Evolutionary conservation across 73 alveolate genomes (phyloP).

Genomic region (Durusdinium trenchii): DNA sequence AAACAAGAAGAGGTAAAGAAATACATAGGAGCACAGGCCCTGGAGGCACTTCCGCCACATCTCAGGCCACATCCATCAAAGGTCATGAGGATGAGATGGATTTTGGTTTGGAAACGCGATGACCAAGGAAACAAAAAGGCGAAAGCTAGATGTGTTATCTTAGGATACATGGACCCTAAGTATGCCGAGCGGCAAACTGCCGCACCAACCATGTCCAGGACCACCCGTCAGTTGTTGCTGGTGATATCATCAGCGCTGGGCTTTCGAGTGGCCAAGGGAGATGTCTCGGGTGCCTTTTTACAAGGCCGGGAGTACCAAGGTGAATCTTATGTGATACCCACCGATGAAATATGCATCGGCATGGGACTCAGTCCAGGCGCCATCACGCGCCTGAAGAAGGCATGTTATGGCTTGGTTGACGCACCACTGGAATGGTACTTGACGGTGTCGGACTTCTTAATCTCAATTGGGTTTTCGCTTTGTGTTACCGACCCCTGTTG

Average conservation of each 20-base stretch:
- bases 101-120: background rate
- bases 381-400: background rate
- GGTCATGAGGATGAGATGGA: background rate
- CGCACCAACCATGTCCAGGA: background rate
- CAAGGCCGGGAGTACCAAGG: background rate
- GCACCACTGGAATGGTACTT: background rate
- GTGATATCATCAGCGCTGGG: background rate
- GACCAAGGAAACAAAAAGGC: background rate
- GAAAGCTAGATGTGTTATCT: background rate
- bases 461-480: no score
- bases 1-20: constrained; percentile 1
- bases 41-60: background rate
- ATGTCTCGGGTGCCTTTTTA: background rate
- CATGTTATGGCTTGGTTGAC: background rate
- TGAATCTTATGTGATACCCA: background rate
- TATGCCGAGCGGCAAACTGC: background rate
- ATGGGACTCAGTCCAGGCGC: background rate
- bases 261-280: background rate
- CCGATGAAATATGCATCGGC: background rate
- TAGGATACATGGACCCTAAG: background rate
- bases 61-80: background rate
- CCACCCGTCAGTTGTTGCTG: background rate
- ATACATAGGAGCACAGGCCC: background rate
- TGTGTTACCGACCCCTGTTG: no score
- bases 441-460: no score